phyloP scores from a whole-genome alignment of 495 filamentous ascomycete genomes.

The Aspergillus indologenus region DNA sequence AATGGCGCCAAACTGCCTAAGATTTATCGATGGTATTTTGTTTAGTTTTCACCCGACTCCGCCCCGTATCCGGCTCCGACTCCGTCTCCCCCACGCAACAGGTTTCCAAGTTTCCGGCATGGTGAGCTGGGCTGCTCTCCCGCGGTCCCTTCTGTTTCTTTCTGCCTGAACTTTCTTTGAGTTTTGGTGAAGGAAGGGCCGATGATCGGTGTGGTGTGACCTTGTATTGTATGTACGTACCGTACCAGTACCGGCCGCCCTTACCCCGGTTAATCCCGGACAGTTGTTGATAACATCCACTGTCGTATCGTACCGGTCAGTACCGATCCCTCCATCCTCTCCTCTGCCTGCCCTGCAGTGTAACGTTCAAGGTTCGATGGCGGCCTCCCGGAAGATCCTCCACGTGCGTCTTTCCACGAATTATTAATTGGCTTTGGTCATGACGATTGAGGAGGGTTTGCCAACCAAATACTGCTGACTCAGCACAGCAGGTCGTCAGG shows the following conservation, averaged over 20 bases:
- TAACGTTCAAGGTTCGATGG: constrained; percentile 13
- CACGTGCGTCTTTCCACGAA: constrained; percentile 16
- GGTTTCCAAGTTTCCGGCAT: not conserved
- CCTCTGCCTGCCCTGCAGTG: not conserved
- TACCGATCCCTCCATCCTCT: no score
- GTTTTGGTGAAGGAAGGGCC: not conserved
- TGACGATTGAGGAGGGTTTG: not conserved
- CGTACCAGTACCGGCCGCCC: not conserved
- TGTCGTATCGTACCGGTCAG: not conserved
- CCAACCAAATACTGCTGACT: not conserved
- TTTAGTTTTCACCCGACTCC: not conserved
- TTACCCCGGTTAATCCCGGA: not conserved
- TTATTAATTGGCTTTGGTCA: not conserved
- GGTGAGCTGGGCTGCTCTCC: not conserved
- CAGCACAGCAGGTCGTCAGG: not conserved
- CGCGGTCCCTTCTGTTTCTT: not conserved
- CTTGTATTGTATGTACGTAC: not conserved
- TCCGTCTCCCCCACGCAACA: not conserved
- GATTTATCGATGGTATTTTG: no score
- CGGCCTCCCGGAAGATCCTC: constrained; percentile 23
- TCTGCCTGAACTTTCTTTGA: not conserved
- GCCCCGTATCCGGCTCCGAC: not conserved
- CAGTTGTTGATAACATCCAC: not conserved
- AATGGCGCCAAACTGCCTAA: not conserved
- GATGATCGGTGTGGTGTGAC: not conserved